Percentiles rank a stretch among this genome's conserved stretches.
phyloP scores from a whole-genome alignment of 257 asterid genomes.

The Gynochthodes officinalis region DNA sequence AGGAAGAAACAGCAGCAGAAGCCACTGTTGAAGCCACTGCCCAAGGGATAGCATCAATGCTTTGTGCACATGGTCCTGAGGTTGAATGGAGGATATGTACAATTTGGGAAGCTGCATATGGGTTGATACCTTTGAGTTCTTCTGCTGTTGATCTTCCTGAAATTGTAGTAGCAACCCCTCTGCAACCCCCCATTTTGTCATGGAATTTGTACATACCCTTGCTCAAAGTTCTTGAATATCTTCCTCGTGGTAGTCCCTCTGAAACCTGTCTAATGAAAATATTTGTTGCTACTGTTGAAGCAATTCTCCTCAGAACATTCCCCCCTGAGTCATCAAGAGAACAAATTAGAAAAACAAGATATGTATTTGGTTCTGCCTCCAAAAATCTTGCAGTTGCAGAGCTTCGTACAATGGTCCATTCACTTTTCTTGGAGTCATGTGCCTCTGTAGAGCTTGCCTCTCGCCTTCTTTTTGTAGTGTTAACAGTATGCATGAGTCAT shows the following conservation, averaged over 20 bases:
- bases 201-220: slow-evolving; percentile 96
- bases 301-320: slow-evolving; percentile 90
- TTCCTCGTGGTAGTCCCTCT: slow-evolving; percentile 98
- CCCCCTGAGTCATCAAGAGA: slow-evolving; percentile 84
- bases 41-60: slow-evolving; percentile 99
- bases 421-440: slow-evolving; percentile 80
- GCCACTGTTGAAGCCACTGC: slow-evolving; percentile 98
- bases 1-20: slow-evolving; percentile 73
- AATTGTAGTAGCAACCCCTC: slow-evolving; percentile 86
- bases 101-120: slow-evolving; percentile 99
- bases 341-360: slow-evolving; percentile 72
- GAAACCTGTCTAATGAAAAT: slow-evolving; percentile 97
- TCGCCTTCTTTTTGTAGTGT: slow-evolving; percentile 91
- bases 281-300: slow-evolving; percentile 97
- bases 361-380: slow-evolving; percentile 75
- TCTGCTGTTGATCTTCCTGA: slow-evolving; percentile 98
- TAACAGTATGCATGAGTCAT: slow-evolving; percentile 93
- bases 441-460: slow-evolving; percentile 93
- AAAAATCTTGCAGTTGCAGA: slow-evolving; percentile 97
- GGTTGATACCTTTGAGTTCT: slow-evolving; percentile 91
- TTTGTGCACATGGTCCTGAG: slow-evolving; percentile 99
- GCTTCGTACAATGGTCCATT: slow-evolving; percentile 95
- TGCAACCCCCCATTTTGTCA: slow-evolving; percentile 88
- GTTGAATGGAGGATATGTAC: slow-evolving; percentile 99
- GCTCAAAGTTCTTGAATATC: slow-evolving; percentile 95